Base-by-base conservation (phyloP, 2,329 filamentous ascomycete genomes). In the Celoporthe dispersa region DNA sequence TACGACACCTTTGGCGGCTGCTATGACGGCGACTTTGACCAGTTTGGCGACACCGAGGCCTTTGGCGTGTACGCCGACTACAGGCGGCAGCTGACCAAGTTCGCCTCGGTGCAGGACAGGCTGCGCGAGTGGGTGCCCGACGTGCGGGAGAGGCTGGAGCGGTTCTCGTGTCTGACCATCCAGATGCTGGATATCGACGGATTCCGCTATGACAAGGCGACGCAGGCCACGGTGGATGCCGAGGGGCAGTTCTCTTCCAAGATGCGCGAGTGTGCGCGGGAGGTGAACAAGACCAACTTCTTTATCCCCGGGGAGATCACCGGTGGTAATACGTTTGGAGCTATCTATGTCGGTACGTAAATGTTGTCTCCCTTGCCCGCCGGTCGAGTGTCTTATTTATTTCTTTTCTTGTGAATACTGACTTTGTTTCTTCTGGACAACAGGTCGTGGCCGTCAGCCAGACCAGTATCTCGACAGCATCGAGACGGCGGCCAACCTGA, bases 81-180 rank as follows among this genome's bases (percentile, higher is more conserved):
- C 84, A 81, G 88, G 73, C 86, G 87, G 76, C 87, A 91, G 74
- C 80, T 91, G 59, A 85, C 87, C n/a, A 90, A 90, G 73, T 91
- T 91, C 78, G 87, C 88, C 63, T 88, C 85, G 64, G 88, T 90
- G 1, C 88, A 91, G 77, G 88, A 91, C 77, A 87, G 88, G 74
- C 79, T 91, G 9, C 84, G 89, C 68, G 88, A 90, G 76, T 91
- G 89, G 89, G 76, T 84, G 35, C 86, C 87, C 1, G 84, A 84
- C n/a, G 88, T 90, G 0, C 79, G 85, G 53, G 81, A 85, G 64
- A 86, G 86, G 73, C 78, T 91, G 66, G 84, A 85, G 69, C 84
- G 85, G 57, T 89, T 90, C 74, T 88, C 87, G 2, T 91, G 88
- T 77, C 86, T 90, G 76, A 83, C 87, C 57, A 89, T 91, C 69